phyloP scores from a whole-genome alignment of 1,139 yeast genomes.

The Taphrina flavorubra region DNA sequence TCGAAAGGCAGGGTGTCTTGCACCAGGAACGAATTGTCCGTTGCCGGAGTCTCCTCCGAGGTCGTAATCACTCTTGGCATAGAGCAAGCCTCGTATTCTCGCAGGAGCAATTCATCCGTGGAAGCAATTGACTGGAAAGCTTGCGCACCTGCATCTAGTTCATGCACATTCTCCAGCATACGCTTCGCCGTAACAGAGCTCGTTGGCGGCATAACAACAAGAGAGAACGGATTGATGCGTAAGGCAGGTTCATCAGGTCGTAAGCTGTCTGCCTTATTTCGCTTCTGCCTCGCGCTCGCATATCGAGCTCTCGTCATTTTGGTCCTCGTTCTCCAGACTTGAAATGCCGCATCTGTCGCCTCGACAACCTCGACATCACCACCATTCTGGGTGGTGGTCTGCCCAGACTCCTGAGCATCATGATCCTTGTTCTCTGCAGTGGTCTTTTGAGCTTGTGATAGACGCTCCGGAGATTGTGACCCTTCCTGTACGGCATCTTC shows the following conservation, averaged over 20 bases:
- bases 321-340: constrained; percentile 37
- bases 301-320: constrained; percentile 33
- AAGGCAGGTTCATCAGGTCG: constrained; percentile 28
- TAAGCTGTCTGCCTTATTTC: constrained; percentile 19
- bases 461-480: constrained; percentile 21
- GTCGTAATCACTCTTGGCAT: neutral
- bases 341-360: constrained; percentile 26
- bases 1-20: constrained; percentile 10
- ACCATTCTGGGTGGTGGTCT: constrained; percentile 8
- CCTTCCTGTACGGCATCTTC: constrained; percentile 19
- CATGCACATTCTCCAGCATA: constrained; percentile 9
- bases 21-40: constrained; percentile 9
- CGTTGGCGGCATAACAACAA: constrained; percentile 6
- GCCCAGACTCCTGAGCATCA: constrained; percentile 4
- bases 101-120: constrained; percentile 23
- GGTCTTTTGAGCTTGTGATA: constrained; percentile 28
- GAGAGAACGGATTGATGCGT: constrained; percentile 7
- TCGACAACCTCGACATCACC: constrained; percentile 29
- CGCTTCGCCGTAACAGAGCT: constrained; percentile 21
- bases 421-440: constrained; percentile 2
- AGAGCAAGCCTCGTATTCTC: constrained; percentile 27
- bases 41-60: constrained; percentile 1
- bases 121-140: neutral
- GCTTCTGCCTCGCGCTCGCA: constrained; percentile 31
- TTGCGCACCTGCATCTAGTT: constrained; percentile 6